Conservation (phyloP, 495 filamentous ascomycete genomes). For the Tuber brumale region DNA sequence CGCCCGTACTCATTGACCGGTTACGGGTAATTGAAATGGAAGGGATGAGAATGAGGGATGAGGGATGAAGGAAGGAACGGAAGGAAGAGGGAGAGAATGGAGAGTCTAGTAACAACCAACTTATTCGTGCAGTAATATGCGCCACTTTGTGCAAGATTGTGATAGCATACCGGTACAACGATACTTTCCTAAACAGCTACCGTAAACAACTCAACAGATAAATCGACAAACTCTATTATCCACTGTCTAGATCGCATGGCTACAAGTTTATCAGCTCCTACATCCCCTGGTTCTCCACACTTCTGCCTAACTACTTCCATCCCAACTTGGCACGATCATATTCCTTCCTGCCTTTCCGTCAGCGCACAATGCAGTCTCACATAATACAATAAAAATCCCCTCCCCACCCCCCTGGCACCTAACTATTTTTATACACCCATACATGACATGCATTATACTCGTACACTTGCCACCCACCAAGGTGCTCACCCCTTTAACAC, state of each 20-base stretch:
- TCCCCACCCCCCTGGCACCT: not conserved
- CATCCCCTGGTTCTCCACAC: not conserved
- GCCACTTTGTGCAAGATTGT: not conserved
- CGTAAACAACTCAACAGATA: not conserved
- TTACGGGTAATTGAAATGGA: not conserved
- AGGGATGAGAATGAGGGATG: not conserved
- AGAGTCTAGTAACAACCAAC: not conserved
- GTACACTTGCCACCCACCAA: not conserved
- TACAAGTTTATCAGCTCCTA: not conserved
- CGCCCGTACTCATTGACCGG: not conserved
- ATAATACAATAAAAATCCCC: not conserved
- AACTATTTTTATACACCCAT: not conserved
- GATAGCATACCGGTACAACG: not conserved
- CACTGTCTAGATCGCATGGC: not conserved
- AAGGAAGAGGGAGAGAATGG: not conserved
- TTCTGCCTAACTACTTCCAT: not conserved
- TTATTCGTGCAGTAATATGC: not conserved
- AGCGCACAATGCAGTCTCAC: not conserved
- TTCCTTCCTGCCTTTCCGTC: not conserved
- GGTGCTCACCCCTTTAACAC: not conserved
- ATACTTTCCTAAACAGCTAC: not conserved
- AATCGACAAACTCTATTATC: not conserved
- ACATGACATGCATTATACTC: not conserved
- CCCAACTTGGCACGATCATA: not conserved
- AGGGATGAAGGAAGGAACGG: not conserved